phyloP scores from a whole-genome alignment of 352 stramenopile genomes.

The Plasmopara muralis region DNA sequence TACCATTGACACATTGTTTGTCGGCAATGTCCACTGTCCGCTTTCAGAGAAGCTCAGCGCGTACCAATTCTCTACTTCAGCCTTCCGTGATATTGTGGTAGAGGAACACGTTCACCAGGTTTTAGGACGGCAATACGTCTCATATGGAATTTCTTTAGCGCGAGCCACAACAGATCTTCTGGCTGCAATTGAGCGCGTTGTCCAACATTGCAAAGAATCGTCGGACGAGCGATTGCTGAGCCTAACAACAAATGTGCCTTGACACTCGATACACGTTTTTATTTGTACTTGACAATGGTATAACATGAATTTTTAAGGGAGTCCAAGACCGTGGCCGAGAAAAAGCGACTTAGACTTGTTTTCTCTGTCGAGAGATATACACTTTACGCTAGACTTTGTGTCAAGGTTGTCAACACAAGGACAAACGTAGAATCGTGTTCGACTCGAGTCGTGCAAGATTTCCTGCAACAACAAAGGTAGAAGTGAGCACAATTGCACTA shows the following conservation, averaged over 20 bases:
- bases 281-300: too few species aligned
- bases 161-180: conserved; percentile 45
- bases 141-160: conserved; percentile 47
- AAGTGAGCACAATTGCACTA: too few species aligned
- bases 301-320: too few species aligned
- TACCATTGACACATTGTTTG: conserved; percentile 13
- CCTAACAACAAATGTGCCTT: conserved; percentile 7
- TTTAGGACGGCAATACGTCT: conserved; percentile 14
- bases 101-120: conserved; percentile 6
- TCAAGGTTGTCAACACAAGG: too few species aligned
- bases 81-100: conserved; percentile 20
- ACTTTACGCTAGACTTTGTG: too few species aligned
- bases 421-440: too few species aligned
- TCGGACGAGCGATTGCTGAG: conserved; percentile 24
- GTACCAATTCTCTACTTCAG: conserved; percentile 16
- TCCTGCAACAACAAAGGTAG: too few species aligned
- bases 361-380: too few species aligned
- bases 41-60: conserved; percentile 7
- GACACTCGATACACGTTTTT: conserved; percentile 11
- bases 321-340: too few species aligned
- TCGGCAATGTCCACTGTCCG: conserved; percentile 2
- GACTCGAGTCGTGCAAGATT: too few species aligned
- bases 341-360: too few species aligned
- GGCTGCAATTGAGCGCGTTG: conserved; percentile 36
- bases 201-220: conserved; percentile 31